A percentile compares a stretch with the other conserved stretches of the same genome.
Evolutionary conservation across 78 protist species (phyloP).

Genomic region (Dictyostelium brefeldianum): DNA sequence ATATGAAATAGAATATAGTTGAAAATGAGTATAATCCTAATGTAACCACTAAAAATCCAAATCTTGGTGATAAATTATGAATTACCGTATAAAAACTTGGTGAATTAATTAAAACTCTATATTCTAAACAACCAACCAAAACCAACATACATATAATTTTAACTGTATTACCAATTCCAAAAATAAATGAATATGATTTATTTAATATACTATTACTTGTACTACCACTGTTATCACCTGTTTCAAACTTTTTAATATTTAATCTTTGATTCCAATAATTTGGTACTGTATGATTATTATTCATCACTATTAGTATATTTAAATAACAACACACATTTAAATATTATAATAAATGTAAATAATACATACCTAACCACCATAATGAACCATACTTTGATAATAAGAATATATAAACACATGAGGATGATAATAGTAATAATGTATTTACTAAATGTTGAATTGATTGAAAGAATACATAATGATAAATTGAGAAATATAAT

Average conservation of each 20-base stretch:
- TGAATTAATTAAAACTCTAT: conserved; percentile 34
- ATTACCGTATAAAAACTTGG: conserved; percentile 19
- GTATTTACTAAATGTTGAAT: not conserved
- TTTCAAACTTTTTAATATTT: conserved; percentile 6
- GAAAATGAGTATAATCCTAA: conserved; percentile 24
- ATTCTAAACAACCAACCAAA: conserved; percentile 29
- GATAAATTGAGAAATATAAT: conserved; percentile 40
- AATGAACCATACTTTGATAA: conserved; percentile 16
- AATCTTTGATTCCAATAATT: conserved; percentile 28
- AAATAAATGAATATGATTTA: not conserved
- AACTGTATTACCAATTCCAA: conserved; percentile 6
- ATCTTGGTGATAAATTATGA: not conserved
- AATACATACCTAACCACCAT: conserved; percentile 41
- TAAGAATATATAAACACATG: conserved; percentile 10
- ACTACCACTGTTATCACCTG: not conserved
- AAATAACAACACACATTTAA: not conserved
- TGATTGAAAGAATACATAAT: not conserved
- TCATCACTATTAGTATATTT: no score
- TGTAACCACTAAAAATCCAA: not conserved
- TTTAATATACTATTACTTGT: conserved; percentile 11
- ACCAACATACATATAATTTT: not conserved
- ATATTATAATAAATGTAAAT: not conserved
- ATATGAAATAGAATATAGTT: conserved; percentile 15
- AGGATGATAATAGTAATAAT: conserved; percentile 3
- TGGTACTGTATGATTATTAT: no score